phyloP scores from a whole-genome alignment of 2,329 filamentous ascomycete genomes.

The Alternaria tenuissima region DNA sequence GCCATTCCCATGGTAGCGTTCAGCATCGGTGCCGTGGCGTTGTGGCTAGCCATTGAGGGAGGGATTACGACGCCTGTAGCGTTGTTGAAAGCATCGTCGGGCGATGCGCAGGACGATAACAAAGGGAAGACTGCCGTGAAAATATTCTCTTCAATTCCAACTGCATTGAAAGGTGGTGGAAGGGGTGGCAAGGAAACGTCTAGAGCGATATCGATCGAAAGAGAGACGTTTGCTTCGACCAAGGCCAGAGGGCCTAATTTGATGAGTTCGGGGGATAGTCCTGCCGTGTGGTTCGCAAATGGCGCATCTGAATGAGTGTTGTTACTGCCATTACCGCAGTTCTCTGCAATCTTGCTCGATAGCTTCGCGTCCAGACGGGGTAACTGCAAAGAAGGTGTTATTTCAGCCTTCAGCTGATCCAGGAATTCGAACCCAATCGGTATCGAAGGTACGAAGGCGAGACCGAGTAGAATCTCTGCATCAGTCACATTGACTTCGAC shows the following conservation, averaged over 20 bases:
- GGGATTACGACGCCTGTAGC: neutral
- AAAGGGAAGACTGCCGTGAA: constrained; percentile 33
- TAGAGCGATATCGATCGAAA: constrained; percentile 30
- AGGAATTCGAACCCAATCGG: constrained; percentile 49
- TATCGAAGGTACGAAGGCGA: constrained; percentile 45
- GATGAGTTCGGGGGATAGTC: neutral
- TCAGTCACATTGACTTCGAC: constrained; percentile 42
- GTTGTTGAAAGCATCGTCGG: constrained; percentile 9
- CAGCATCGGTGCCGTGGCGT: neutral
- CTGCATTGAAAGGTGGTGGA: constrained; percentile 23
- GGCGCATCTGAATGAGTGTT: neutral
- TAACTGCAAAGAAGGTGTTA: constrained; percentile 42
- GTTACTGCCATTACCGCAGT: constrained; percentile 27
- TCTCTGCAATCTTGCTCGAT: constrained; percentile 27
- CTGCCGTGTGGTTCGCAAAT: constrained; percentile 10
- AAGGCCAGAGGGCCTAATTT: constrained; percentile 31
- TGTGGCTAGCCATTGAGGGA: neutral
- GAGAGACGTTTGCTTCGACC: constrained; percentile 36
- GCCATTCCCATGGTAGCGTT: neutral
- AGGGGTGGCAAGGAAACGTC: constrained; percentile 32
- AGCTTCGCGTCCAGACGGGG: constrained; percentile 43
- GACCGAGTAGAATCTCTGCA: constrained; percentile 36
- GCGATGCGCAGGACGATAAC: constrained; percentile 29
- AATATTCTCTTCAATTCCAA: constrained; percentile 24
- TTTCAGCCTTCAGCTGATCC: constrained; percentile 35